These are phyloP conservation scores for Microstroma glucosiphilum DNA, from an alignment of 1,284 basidiomycete species.

Conservation along the genomic window DNA sequence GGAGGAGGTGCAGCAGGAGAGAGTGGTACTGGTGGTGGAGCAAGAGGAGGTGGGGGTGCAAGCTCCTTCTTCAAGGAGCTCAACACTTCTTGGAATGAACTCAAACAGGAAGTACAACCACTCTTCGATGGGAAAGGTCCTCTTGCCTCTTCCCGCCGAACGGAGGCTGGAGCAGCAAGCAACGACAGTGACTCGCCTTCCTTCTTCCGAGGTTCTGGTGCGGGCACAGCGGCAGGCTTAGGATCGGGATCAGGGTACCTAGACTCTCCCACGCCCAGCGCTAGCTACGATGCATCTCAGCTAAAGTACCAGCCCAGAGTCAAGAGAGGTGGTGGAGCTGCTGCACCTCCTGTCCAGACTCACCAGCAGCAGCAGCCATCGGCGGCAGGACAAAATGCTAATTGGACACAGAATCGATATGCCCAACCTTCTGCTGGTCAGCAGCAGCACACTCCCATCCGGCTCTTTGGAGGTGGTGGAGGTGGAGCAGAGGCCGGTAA, in stretches of 20 bases:
- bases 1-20: neutral
- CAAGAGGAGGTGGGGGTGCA: neutral
- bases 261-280: neutral
- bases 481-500: neutral
- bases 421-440: neutral
- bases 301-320: neutral
- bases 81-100: neutral
- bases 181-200: neutral
- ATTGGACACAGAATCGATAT: too few relatives aligned
- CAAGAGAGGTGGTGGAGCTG: neutral
- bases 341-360: neutral
- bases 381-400: neutral
- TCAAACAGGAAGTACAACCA: neutral
- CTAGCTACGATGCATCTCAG: neutral
- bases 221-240: neutral
- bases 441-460: slow-evolving; percentile 5
- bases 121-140: slow-evolving; percentile 3
- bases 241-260: neutral
- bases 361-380: neutral
- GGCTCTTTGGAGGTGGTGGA: slow-evolving; percentile 1
- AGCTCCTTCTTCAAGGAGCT: slow-evolving; percentile 1
- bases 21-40: neutral
- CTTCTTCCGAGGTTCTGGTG: neutral
- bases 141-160: neutral
- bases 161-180: neutral